These are phyloP conservation scores for Solanum etuberosum DNA, from an alignment of 257 asterid genomes.

Conservation along the genomic window DNA sequence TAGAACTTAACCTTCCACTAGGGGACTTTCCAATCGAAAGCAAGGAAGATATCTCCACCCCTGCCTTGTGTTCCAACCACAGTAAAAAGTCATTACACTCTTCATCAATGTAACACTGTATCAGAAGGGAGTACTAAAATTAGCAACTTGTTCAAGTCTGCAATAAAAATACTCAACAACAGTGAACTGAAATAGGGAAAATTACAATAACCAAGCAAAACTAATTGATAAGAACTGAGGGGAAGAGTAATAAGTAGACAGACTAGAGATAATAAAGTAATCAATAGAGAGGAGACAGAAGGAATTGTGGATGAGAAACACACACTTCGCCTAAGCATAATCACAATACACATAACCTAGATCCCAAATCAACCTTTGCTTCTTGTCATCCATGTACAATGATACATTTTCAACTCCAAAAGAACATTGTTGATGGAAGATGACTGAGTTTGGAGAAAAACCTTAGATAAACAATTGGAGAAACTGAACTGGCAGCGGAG, in stretches of 20 bases:
- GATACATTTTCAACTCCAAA: background rate
- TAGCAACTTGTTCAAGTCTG: background rate
- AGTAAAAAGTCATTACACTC: slow-evolving; percentile 42
- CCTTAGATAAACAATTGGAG: slow-evolving; percentile 10
- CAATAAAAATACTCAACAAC: background rate
- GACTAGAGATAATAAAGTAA: background rate
- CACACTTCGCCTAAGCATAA: background rate
- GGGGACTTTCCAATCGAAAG: slow-evolving; percentile 58
- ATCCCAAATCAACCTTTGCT: background rate
- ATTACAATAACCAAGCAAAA: background rate
- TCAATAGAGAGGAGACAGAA: background rate
- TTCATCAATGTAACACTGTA: slow-evolving; percentile 15
- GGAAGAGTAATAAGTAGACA: background rate
- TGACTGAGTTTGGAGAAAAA: background rate
- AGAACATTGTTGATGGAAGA: background rate
- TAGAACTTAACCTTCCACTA: slow-evolving; percentile 35
- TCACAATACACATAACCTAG: background rate
- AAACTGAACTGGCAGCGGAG: background rate
- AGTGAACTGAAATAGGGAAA: background rate
- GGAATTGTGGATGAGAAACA: background rate
- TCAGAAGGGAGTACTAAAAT: background rate
- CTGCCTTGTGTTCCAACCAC: slow-evolving; percentile 67
- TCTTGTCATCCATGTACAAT: background rate
- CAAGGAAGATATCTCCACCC: slow-evolving; percentile 38
- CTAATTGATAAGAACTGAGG: background rate